Evolutionary conservation across 2,329 filamentous ascomycete species (phyloP).

Genomic region (Exophiala viscosa): DNA sequence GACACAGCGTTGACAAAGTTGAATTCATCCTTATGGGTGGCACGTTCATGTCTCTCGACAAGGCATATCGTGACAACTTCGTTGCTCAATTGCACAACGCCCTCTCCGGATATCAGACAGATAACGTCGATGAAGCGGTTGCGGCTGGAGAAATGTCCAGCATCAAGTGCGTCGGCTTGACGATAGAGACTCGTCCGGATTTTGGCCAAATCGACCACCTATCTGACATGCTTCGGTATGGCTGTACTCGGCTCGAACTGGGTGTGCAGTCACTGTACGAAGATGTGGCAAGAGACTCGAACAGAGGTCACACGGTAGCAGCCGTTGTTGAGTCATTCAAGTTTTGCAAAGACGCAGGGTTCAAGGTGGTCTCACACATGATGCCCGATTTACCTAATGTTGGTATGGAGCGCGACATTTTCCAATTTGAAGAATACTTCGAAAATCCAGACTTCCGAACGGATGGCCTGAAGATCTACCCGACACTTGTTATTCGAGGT

Average conservation of each 20-base stretch:
- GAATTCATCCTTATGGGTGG: constrained; percentile 99
- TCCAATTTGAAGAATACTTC: constrained; percentile 97
- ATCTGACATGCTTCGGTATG: constrained; percentile 94
- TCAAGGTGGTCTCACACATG: constrained; percentile 99
- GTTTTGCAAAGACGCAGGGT: constrained; percentile 94
- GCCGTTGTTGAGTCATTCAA: constrained; percentile 95
- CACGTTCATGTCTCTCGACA: constrained; percentile 94
- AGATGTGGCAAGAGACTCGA: constrained; percentile 96
- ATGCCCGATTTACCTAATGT: constrained; percentile 99
- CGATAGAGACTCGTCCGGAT: constrained; percentile 94
- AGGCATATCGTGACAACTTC: constrained; percentile 86
- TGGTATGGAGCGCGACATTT: constrained; percentile 94
- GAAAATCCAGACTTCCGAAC: constrained; percentile 94
- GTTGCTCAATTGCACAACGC: constrained; percentile 96
- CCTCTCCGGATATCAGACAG: constrained; percentile 89
- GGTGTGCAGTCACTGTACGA: constrained; percentile 97
- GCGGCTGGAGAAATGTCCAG: constrained; percentile 93
- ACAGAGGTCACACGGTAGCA: constrained; percentile 91
- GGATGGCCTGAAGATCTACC: constrained; percentile 96
- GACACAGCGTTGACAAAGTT: constrained; percentile 97
- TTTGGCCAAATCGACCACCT: constrained; percentile 96
- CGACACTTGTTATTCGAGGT: constrained; percentile 92
- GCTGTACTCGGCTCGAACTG: constrained; percentile 89
- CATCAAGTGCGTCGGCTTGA: constrained; percentile 96
- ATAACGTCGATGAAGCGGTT: constrained; percentile 92